Base-by-base conservation (phyloP, 1,284 basidiomycete genomes). In the Moesziomyces antarcticus region DNA sequence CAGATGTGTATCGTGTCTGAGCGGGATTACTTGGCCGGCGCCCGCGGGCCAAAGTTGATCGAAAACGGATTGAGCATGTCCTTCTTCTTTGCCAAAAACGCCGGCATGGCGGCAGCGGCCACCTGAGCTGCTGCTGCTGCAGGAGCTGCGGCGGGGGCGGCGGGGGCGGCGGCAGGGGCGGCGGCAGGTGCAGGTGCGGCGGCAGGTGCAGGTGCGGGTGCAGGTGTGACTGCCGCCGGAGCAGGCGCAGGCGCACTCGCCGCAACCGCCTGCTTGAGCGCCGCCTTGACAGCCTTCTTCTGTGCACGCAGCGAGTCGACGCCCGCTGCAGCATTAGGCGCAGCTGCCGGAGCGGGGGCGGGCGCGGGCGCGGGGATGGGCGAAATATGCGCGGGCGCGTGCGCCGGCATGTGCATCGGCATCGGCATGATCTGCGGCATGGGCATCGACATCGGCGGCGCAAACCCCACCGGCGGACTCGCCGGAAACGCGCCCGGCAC, bases 1-100 rank as follows among this genome's bases (percentile, higher is more conserved):
- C n/a, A n/a, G n/a, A n/a, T n/a, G n/a, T n/a, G 24, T 25, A 6
- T 25, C 24, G 5, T 30, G 30, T 30, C 30, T 30, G 8, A 30
- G 30, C 30, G 2, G 10, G 10, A 30, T 11, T 69, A 69, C 49
- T 63, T 69, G 21, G 54, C 22, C 2, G 72, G 72, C 0, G 55
- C 58, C 0, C 72, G 21, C 1, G 72, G 72, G 2, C 72, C 67
- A 46, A 74, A 74, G 30, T 71, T 74, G 56, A 74, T 64, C 3
- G 45, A 47, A 33, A 74, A 71, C 0, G 72, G 72, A 22, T 71
- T 74, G n/a, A 74, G 53, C 9, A 74, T 52, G 35, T 74, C 72
- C 30, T 66, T 70, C 21, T 45, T 24, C 14, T 43, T 55, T 1
- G 60, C 45, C 2, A 73, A 22, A 52, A 73, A 69, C n/a, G 21